These are phyloP conservation scores for Venturia effusa DNA, from an alignment of 2,329 filamentous ascomycete species.

Conservation along the genomic window DNA sequence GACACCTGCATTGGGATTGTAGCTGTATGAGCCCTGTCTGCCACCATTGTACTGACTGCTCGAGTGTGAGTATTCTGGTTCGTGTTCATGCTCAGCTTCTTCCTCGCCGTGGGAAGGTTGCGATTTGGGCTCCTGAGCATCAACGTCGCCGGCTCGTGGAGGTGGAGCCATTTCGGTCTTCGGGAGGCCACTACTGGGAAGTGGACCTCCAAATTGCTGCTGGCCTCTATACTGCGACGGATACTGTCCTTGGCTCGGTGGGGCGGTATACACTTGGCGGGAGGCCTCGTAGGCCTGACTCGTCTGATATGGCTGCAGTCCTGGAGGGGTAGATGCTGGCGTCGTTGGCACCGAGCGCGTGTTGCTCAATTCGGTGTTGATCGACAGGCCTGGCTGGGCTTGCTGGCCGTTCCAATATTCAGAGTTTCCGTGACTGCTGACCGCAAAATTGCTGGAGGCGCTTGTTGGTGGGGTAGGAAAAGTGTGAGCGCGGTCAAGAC, in stretches of 20 bases:
- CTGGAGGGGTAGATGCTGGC: constrained; percentile 83
- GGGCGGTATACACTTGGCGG: constrained; percentile 66
- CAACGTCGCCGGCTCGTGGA: constrained; percentile 50
- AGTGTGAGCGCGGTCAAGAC: constrained; percentile 75
- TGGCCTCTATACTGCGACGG: constrained; percentile 52
- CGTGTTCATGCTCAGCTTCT: constrained; percentile 52
- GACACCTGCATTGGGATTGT: constrained; percentile 55
- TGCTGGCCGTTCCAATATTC: constrained; percentile 37
- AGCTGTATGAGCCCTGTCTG: constrained; percentile 65
- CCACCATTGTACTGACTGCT: constrained; percentile 55
- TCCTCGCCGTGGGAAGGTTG: constrained; percentile 46
- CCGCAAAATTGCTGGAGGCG: constrained; percentile 73
- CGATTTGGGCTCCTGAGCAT: constrained; percentile 54
- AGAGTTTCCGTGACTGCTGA: constrained; percentile 53
- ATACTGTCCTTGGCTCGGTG: constrained; percentile 57
- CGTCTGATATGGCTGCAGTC: constrained; percentile 61
- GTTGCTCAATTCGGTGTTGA: constrained; percentile 70
- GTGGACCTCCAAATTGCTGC: constrained; percentile 51
- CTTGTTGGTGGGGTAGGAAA: constrained; percentile 92
- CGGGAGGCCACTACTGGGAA: constrained; percentile 34
- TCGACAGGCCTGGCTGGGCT: constrained; percentile 59
- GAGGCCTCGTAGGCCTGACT: constrained; percentile 65
- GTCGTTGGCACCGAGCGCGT: constrained; percentile 79
- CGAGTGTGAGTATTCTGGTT: constrained; percentile 78
- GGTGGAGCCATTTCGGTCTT: constrained; percentile 88